A percentile compares a stretch with the other conserved stretches of the same genome.
Evolutionary conservation across 768 basidiomycete species (phyloP).

Genomic region (Agaricus blazei): DNA sequence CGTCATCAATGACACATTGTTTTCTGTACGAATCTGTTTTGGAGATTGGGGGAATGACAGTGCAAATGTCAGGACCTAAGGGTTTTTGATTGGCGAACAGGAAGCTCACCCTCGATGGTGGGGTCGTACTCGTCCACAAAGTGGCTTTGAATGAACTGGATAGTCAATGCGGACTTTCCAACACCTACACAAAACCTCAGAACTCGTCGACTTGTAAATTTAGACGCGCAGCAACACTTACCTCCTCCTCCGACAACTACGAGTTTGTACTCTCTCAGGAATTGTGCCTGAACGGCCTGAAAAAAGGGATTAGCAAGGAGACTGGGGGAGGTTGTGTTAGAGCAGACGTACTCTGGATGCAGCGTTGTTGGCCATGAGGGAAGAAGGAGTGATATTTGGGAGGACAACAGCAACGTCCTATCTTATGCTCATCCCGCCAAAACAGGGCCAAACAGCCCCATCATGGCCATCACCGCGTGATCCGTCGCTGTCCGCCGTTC

Average conservation of each 20-base stretch:
- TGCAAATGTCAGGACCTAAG: slow-evolving; percentile 1
- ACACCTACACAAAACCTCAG: slow-evolving; percentile 28
- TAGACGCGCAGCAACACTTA: slow-evolving; percentile 19
- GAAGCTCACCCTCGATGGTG: slow-evolving; percentile 76
- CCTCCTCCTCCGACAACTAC: slow-evolving; percentile 99
- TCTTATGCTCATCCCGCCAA: slow-evolving; percentile 2
- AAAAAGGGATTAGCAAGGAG: slow-evolving; percentile 1
- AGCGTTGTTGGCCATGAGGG: slow-evolving; percentile 7
- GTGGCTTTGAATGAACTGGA: slow-evolving; percentile 96
- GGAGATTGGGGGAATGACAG: not conserved
- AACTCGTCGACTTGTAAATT: not conserved
- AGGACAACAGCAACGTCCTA: slow-evolving; percentile 8
- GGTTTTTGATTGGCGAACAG: slow-evolving; percentile 12
- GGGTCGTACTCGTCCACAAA: slow-evolving; percentile 94
- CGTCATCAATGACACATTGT: slow-evolving; percentile 97
- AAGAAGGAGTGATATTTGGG: slow-evolving; percentile 4
- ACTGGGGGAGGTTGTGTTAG: slow-evolving; percentile 4
- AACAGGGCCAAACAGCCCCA: slow-evolving; percentile 15
- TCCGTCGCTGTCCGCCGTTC: not conserved
- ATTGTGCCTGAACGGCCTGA: slow-evolving; percentile 57
- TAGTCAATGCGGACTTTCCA: slow-evolving; percentile 85
- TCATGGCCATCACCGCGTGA: slow-evolving; percentile 3
- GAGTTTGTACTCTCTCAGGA: slow-evolving; percentile 95
- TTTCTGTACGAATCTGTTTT: slow-evolving; percentile 88
- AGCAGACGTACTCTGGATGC: slow-evolving; percentile 8